Base-by-base conservation (phyloP, 1,139 yeast species). In the Candida smagusa region DNA sequence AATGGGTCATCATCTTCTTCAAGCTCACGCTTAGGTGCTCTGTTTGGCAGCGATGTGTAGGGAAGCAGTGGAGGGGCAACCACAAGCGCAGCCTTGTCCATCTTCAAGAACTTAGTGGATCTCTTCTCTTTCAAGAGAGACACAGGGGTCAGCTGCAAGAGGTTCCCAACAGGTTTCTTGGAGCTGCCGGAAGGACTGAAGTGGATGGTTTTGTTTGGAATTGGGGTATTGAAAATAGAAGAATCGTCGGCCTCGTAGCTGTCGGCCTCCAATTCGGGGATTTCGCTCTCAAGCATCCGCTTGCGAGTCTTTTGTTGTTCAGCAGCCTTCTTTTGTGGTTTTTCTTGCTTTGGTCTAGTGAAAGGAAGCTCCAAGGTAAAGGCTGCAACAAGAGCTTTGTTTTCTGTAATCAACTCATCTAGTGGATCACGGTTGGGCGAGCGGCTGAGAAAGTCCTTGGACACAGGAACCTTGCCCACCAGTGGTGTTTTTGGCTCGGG, bases 1-100 rank as follows among this genome's bases (percentile, higher is more conserved):
- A 71, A 61, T 29, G 64, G 63, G 44, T 71, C 76, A 34, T 58
- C 59, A 30, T 60, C 66, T 1, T 61, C 54, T 12, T 54, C 58
- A 21, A 57, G 65, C 6, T 33, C 49, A 12, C 7, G 29, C 28
- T 37, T 31, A 6, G 12, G 12, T 9, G 25, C 9, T 19, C 19
- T 3, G 23, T n/a, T 19, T 9, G 32, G 35, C 30, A 24, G 28
- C 28, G 26, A 27, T 11, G 32, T 31, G 21, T 24, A 16, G 7
- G 33, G 32, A n/a, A n/a, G 12, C 16, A 22, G 28, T 3, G 38
- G 35, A 19, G 36, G 43, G 7, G 39, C 19, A 2, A 48, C 34
- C 16, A 54, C 33, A 9, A 50, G 22, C 11, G 30, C 36, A 2
- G 58, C 56, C 35, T 48, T 59, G 34, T 58, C 61, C 42, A 54